Base-by-base conservation (phyloP, 257 asterid species). In the Fraxinus americana region DNA sequence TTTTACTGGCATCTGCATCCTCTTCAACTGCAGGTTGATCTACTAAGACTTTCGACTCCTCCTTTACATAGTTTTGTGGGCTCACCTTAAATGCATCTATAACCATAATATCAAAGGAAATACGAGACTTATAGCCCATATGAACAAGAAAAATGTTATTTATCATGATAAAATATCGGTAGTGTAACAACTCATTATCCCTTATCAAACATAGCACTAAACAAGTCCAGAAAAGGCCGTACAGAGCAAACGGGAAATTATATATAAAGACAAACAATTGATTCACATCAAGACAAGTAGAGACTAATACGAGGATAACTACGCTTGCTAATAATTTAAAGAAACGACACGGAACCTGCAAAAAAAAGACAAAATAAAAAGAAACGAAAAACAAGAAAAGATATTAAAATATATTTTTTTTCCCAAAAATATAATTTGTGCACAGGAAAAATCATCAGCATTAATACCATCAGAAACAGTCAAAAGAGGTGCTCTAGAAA, bases 21-120 rank as follows among this genome's bases (percentile, higher is more conserved):
- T 54, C 30, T 45, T 52, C 78, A 25, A 12, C 27, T 65, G 72
- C 11, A 35, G 82, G 16, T 41, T 57, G 70, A 43, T 77, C 67
- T 43, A 32, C 10, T 61, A 23, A 61, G 27, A 23, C 78, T 68
- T 67, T 34, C 16, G 78, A 59, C 70, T 72, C 80, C 29, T 77
- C 80, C 17, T 78, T 78, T 74, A 14, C 38, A 38, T 41, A 45
- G 63, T 75, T 72, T 16, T 63, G 67, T 7, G 74, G 48, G 75
- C 72, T 54, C 36, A 13, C 43, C 68, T 68, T 73, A 1, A 48
- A 19, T 65, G n/a, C n/a, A 67, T 69, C 84, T 79, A 75, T 63
- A 78, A 70, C 59, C 23, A 48, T 4, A 17, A 32, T 23, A 25
- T 14, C 48, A 67, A n/a, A 67, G n/a, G n/a, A n/a, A 25, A 50